Percentiles rank a stretch among this genome's conserved stretches.
Evolutionary conservation across 2,329 filamentous ascomycete genomes (phyloP).

Genomic region (Apiospora phragmitis): DNA sequence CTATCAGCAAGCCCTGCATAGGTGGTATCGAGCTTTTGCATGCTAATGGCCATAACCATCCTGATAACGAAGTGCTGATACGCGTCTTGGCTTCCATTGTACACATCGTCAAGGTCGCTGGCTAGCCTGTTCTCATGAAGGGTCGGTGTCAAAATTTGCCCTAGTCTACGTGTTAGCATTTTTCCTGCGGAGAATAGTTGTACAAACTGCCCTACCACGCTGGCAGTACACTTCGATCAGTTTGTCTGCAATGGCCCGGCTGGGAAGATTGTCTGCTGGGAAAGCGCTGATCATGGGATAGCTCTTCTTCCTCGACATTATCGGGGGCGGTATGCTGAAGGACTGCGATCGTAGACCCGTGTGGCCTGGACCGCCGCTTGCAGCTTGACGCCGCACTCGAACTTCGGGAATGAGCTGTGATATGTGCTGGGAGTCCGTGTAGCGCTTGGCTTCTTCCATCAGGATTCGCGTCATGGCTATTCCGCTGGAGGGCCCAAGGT

Average conservation of each 20-base stretch:
- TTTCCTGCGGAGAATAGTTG: constrained; percentile 16
- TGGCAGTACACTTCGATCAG: constrained; percentile 84
- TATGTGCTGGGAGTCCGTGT: constrained; percentile 87
- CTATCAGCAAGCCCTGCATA: constrained; percentile 94
- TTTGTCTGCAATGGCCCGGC: constrained; percentile 70
- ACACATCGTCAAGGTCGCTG: constrained; percentile 77
- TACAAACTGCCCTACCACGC: constrained; percentile 58
- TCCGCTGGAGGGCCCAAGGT: constrained; percentile 89
- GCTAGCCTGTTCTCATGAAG: constrained; percentile 82
- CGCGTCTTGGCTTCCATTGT: constrained; percentile 71
- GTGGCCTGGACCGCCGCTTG: constrained; percentile 18
- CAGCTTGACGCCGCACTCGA: constrained; percentile 55
- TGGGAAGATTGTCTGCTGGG: constrained; percentile 75
- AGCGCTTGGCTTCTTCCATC: constrained; percentile 95
- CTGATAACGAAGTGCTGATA: constrained; percentile 87
- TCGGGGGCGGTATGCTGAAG: constrained; percentile 48
- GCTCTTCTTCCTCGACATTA: constrained; percentile 72
- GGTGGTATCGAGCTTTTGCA: constrained; percentile 86
- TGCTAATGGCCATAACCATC: constrained; percentile 91
- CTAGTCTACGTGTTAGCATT: constrained; percentile 44
- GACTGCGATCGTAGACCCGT: constrained; percentile 62
- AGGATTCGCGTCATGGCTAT: constrained; percentile 93
- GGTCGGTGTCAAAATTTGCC: constrained; percentile 83
- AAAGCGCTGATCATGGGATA: constrained; percentile 89
- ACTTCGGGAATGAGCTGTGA: constrained; percentile 84